Evolutionary conservation across 495 filamentous ascomycete species (phyloP), one percentile per base, ranked within the genome.

Genomic region (Penicillium coffeae): DNA sequence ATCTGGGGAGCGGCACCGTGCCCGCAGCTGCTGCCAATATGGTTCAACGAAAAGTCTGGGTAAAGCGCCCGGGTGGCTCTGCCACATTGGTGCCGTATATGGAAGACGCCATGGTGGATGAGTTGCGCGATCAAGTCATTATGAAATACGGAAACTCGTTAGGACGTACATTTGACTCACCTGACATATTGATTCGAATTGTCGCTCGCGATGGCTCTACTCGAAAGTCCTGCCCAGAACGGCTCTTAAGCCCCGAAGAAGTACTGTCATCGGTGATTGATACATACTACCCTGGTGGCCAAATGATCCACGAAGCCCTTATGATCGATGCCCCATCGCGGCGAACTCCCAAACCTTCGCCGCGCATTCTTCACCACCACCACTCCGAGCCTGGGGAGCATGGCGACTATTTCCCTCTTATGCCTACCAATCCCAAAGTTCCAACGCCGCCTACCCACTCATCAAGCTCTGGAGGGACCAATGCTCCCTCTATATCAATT

Each of bases 141-240:
- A 81, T 80, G 54, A 97, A 96, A 70, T 98, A 96, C 64, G 82
- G 80, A 42, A 98, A 98, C 67, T 92, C 90, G 8, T 71, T 98
- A 21, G 94, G 92, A 7, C 83, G 81, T 57, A 86, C 74, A 19
- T 96, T 89, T 57, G 93, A 98, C 70, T 75, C 93, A 13, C 94
- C 93, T 16, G 93, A 98, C 66, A 76, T 92, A 32, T 77, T 75
- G 20, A 72, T 97, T 45, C 79, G 81, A 12, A 81, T 96, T 47
- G 15, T 65, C 1, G 66, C 77, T 5, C 66, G 82, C 19, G 73
- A 77, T 22, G 66, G 66, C n/a, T 46, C 71, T 40, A 69, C 59
- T 34, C 58, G 76, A 65, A 71, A 78, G 33, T 61, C 67, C 10
- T 70, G 74, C 18, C 62, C 64, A 20, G 89, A 90, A 57, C 82